Percentiles rank a stretch among this genome's conserved stretches.
Conservation (phyloP, 352 stramenopile genomes). For the Globisporangium camurandrum region DNA sequence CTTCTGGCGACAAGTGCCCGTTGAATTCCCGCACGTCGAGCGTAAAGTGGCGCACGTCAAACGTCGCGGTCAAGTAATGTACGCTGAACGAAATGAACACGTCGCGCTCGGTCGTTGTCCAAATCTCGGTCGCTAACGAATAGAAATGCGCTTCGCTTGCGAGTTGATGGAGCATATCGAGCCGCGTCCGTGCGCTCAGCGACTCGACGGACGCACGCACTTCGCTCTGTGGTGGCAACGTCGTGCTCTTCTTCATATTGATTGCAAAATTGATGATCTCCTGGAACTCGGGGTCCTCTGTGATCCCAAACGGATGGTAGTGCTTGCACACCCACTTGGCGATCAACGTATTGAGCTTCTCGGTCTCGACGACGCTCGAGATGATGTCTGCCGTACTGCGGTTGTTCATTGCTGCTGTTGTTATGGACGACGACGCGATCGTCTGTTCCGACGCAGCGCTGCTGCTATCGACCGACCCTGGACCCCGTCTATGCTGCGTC, state of each 20-base stretch:
- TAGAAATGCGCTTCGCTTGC: conserved; percentile 39
- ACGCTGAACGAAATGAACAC: conserved; percentile 43
- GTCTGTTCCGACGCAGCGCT: conserved; percentile 2
- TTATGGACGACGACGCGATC: background rate
- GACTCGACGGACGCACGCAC: conserved; percentile 37
- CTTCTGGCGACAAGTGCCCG: conserved; percentile 27
- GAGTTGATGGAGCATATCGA: conserved; percentile 35
- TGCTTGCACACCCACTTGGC: conserved; percentile 43
- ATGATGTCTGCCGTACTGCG: conserved; percentile 9
- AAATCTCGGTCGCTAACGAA: conserved; percentile 37
- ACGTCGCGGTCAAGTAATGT: conserved; percentile 34
- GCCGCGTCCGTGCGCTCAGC: conserved; percentile 29
- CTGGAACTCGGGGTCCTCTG: conserved; percentile 34
- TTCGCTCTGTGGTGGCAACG: conserved; percentile 25
- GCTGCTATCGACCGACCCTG: conserved; percentile 1
- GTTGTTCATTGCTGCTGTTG: too few species aligned
- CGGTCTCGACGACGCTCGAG: conserved; percentile 28
- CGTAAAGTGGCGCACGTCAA: conserved; percentile 36
- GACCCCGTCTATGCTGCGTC: too few species aligned
- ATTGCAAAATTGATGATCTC: conserved; percentile 34
- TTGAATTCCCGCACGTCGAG: conserved; percentile 39
- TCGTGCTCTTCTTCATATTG: conserved; percentile 23
- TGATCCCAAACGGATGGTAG: conserved; percentile 36
- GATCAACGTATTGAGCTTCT: conserved; percentile 33
- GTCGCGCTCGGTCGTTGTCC: conserved; percentile 32